Base-by-base conservation (phyloP, 2,329 filamentous ascomycete species). In the Scedosporium aurantiacum region DNA sequence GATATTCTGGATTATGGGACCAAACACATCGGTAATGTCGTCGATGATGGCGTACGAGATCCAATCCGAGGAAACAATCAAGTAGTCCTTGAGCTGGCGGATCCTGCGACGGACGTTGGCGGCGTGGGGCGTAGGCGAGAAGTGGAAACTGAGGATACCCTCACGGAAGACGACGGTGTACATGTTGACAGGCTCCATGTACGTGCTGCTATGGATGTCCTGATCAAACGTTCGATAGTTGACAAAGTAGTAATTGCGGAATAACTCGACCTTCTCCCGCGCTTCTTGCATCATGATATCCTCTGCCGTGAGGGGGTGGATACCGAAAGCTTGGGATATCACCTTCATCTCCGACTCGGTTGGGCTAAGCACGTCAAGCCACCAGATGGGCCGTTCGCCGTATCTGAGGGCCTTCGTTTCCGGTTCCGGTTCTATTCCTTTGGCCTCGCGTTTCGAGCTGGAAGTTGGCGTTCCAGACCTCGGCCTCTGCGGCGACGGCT, bases 201-300 rank as follows among this genome's bases (percentile, higher is more conserved):
- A 96, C 70, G 95, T 87, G 62, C 94, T 90, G 70, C 87, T 96
- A 67, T 87, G 88, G 63, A 86, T 85, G 70, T 99, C 94, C 72
- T 97, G 94, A 71, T 99, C 94, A 70, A 99, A 99, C 0, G 91
- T 95, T 16, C 94, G 89, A 73, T 99, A 99, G 72, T 96, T 97
- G 75, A 99, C 90, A 69, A 99, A 97, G 74, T 99, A 99, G 76
- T 99, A 99, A 71, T 96, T 89, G 40, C 90, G 87, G 79, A 99
- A 99, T 1, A 99, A 81, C 72, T 99, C 94, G 0, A 99, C 94
- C 75, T 99, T 99, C 71, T 99, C 94, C 23, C 94, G 92, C 47
- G 92, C 90, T 76, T 99, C 94, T 72, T 97, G 91, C 78, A 97
- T 87, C 82, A 97, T 88, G 68, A 99, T 97, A 71, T 99, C 94